phyloP scores from a whole-genome alignment of 1,139 yeast species.

The Yarrowia galli region DNA sequence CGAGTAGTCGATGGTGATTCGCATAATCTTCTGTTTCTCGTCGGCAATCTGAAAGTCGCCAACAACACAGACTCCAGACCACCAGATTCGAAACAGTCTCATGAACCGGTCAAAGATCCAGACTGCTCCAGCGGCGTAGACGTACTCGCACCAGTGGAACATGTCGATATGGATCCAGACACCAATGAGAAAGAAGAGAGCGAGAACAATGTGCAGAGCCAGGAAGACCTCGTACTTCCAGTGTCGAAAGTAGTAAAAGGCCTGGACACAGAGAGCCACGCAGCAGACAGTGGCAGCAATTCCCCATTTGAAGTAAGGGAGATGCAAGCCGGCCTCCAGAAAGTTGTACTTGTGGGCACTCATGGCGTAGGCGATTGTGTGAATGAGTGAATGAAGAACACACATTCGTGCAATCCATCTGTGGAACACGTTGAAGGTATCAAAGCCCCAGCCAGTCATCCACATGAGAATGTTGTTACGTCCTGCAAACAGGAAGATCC shows the following conservation, averaged over 20 bases:
- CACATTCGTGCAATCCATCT: constrained; percentile 67
- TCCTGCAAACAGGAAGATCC: constrained; percentile 65
- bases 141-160: constrained; percentile 53
- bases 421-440: constrained; percentile 69
- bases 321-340: constrained; percentile 43
- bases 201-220: constrained; percentile 52
- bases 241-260: constrained; percentile 49
- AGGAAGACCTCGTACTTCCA: constrained; percentile 57
- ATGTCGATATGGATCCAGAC: constrained; percentile 55
- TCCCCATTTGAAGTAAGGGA: constrained; percentile 54
- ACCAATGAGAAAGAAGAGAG: constrained; percentile 53
- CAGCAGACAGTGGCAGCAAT: constrained; percentile 49
- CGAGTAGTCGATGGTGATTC: constrained; percentile 43
- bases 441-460: constrained; percentile 68
- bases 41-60: constrained; percentile 43
- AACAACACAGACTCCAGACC: constrained; percentile 52
- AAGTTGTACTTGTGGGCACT: constrained; percentile 50
- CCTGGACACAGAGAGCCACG: constrained; percentile 46
- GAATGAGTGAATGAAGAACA: constrained; percentile 57
- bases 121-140: constrained; percentile 51
- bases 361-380: constrained; percentile 49
- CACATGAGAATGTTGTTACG: constrained; percentile 65
- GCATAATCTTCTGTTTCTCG: constrained; percentile 48
- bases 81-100: constrained; percentile 51
- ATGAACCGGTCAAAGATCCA: constrained; percentile 56